Percentiles rank a stretch among this genome's conserved stretches.
Conservation (phyloP, 2,329 filamentous ascomycete genomes). For the Colletotrichum neosansevieriae region DNA sequence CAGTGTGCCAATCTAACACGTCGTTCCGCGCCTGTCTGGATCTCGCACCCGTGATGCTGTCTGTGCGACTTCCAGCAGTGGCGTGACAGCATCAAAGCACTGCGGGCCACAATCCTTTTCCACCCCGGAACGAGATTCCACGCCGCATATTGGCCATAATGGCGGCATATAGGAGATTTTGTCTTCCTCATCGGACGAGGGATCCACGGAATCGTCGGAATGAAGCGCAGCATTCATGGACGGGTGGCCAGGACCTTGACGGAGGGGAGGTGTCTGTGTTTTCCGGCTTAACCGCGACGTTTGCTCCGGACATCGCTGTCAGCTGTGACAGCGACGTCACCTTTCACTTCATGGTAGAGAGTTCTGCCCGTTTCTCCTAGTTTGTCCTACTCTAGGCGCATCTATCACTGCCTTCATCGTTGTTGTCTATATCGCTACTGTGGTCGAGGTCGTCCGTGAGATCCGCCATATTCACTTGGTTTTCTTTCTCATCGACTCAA, state of each 20-base stretch:
- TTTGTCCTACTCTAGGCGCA: too few relatives aligned
- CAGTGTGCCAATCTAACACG: conserved; percentile 14
- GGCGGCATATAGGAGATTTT: neutral
- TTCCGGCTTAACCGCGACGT: neutral
- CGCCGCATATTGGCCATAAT: neutral
- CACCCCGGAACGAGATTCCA: conserved; percentile 19
- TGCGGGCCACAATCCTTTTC: neutral
- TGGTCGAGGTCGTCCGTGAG: too few relatives aligned
- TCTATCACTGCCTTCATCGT: too few relatives aligned
- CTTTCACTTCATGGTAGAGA: neutral
- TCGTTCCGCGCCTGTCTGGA: conserved; percentile 9
- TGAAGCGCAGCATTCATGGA: neutral
- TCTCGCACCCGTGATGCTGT: conserved; percentile 20
- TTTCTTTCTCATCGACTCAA: too few relatives aligned
- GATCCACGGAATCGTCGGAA: conserved; percentile 3
- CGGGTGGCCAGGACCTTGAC: neutral
- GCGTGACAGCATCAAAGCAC: conserved; percentile 24
- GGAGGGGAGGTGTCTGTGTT: neutral
- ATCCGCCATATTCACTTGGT: too few relatives aligned
- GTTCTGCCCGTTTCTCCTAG: neutral
- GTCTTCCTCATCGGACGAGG: neutral
- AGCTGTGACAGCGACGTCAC: neutral
- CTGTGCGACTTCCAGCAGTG: conserved; percentile 12
- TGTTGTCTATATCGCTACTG: too few relatives aligned
- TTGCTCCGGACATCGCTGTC: conserved; percentile 10